Evolutionary conservation across 495 filamentous ascomycete species (phyloP).

Genomic region (Aspergillus sclerotiicarbonarius): DNA sequence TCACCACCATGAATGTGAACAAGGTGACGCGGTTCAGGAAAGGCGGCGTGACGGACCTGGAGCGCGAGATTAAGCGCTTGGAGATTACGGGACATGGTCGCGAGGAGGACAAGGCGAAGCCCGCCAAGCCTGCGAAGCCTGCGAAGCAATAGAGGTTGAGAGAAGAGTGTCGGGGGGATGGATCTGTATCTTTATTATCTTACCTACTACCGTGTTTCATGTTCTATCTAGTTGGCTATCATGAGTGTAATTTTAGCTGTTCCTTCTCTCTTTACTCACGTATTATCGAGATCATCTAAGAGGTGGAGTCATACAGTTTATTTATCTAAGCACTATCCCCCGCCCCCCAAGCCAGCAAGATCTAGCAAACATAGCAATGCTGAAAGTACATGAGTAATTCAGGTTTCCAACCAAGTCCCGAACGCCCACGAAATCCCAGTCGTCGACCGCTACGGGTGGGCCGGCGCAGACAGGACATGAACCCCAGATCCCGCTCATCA

Average conservation of each 20-base stretch:
- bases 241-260: constrained; percentile 21
- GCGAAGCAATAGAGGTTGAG: constrained; percentile 11
- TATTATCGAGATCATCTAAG: not conserved
- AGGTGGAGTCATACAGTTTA: constrained; percentile 1
- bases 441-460: not conserved
- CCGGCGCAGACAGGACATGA: not conserved
- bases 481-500: not conserved
- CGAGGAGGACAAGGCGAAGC: constrained; percentile 10
- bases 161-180: not conserved
- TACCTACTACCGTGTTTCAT: not conserved
- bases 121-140: constrained; percentile 5
- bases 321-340: constrained; percentile 4
- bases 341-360: constrained; percentile 5
- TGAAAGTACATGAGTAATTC: not conserved
- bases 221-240: not conserved
- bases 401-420: not conserved
- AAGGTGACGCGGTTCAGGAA: constrained; percentile 83
- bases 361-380: constrained; percentile 3
- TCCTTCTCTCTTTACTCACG: not conserved
- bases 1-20: constrained; percentile 72
- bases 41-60: constrained; percentile 63
- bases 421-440: not conserved
- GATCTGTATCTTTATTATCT: constrained; percentile 1
- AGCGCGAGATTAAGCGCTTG: constrained; percentile 67
- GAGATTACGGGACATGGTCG: constrained; percentile 22